Conservation (phyloP, 441 rosid species). For the Gossypium trilobum region DNA sequence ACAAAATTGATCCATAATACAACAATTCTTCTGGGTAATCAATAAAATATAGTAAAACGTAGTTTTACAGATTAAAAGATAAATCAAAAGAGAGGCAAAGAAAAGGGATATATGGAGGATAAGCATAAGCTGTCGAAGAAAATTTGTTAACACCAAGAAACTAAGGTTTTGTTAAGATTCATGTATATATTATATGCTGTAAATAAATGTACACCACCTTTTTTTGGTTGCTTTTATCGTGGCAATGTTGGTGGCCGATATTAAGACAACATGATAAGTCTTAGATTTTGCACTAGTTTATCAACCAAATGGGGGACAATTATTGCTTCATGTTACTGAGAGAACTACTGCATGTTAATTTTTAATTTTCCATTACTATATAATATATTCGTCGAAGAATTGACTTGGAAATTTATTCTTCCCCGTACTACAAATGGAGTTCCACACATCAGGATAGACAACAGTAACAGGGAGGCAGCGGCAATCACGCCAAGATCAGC, state of each 20-base stretch:
- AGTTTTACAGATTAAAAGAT: not conserved
- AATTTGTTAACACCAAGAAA: too few relatives aligned
- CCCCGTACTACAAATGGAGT: not conserved
- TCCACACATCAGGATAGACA: not conserved
- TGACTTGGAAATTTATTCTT: not conserved
- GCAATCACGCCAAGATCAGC: slow-evolving; percentile 19
- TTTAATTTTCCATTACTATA: not conserved
- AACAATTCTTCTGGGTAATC: too few relatives aligned
- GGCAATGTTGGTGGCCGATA: slow-evolving; percentile 19
- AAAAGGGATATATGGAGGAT: not conserved
- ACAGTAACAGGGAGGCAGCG: not conserved
- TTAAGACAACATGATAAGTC: slow-evolving; percentile 14
- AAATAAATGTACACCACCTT: not conserved
- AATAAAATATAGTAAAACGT: not conserved
- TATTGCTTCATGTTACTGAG: slow-evolving; percentile 4
- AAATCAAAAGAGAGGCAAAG: not conserved
- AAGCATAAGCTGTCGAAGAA: not conserved
- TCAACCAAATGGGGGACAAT: slow-evolving; percentile 11
- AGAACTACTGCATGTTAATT: not conserved
- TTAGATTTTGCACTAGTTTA: slow-evolving; percentile 11
- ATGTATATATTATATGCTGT: not conserved
- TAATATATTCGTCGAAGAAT: not conserved
- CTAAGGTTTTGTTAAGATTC: not conserved
- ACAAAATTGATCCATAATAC: too few relatives aligned
- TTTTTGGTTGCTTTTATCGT: slow-evolving; percentile 2